phyloP scores from a whole-genome alignment of 2,329 filamentous ascomycete species.

The Colletotrichum theobromicola region DNA sequence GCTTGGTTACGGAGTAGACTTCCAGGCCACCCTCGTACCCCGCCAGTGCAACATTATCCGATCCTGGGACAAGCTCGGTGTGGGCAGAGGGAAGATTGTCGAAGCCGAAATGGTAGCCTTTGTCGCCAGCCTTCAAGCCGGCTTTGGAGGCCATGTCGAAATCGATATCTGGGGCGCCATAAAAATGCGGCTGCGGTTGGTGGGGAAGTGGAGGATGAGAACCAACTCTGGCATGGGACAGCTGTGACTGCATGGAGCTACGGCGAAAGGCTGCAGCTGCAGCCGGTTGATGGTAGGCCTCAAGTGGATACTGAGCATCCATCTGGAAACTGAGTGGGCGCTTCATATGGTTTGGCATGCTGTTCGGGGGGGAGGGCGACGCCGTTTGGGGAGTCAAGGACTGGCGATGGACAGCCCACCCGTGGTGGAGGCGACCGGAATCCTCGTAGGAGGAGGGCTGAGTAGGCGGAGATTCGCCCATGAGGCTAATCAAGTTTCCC shows the following conservation, averaged over 20 bases:
- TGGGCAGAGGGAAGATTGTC: conserved; percentile 66
- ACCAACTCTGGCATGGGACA: conserved; percentile 48
- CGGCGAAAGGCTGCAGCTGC: conserved; percentile 43
- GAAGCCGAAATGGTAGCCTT: conserved; percentile 81
- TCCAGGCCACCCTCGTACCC: conserved; percentile 84
- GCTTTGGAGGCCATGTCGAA: conserved; percentile 64
- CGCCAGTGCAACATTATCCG: conserved; percentile 73
- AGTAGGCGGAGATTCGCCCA: conserved; percentile 58
- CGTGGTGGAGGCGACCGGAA: conserved; percentile 44
- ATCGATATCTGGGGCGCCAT: conserved; percentile 76
- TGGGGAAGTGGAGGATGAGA: conserved; percentile 73
- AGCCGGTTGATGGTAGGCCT: conserved; percentile 41
- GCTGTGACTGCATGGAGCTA: conserved; percentile 57
- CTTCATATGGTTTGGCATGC: conserved; percentile 23
- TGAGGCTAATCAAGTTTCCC: conserved; percentile 56
- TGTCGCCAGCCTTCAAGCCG: conserved; percentile 67
- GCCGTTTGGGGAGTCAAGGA: conserved; percentile 49
- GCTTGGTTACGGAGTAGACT: conserved; percentile 74
- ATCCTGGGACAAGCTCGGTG: conserved; percentile 33
- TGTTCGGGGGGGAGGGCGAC: conserved; percentile 41
- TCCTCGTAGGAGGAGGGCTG: conserved; percentile 59
- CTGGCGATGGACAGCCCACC: conserved; percentile 52
- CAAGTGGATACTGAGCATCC: conserved; percentile 49
- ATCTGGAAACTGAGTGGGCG: conserved; percentile 54
- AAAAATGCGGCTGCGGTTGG: conserved; percentile 79